Base-by-base conservation (phyloP, 1,284 basidiomycete species). In the Earliella scabrosa region DNA sequence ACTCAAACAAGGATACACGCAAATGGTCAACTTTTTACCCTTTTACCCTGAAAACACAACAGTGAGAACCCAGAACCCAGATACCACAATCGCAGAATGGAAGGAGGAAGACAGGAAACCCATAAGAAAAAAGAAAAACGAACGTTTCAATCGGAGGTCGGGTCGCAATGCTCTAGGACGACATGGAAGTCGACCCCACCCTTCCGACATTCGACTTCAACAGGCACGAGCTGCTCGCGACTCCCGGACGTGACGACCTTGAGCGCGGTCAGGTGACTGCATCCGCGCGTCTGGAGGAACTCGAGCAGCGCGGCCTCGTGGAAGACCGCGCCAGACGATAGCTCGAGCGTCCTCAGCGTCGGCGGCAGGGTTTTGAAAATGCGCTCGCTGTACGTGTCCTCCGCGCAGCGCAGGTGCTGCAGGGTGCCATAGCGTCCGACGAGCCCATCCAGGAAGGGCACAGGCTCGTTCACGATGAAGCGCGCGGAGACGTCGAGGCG, bases 351-450 rank as follows among this genome's bases (percentile, higher is more conserved):
- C 18, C 27, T 32, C 6, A 58, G 52, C 10, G 24, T 44, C 2
- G 52, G 21, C 13, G 56, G 52, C 9, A 58, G 18, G 16, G 7
- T 20, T 11, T 31, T n/a, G 39, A 54, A 41, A 2, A 58, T 14
- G 2, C 18, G 32, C 24, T 43, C 18, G 27, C 50, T 49, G 41
- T 47, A 54, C 16, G 45, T 44, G 16, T 49, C 52, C 39, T 31
- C 26, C 5, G 31, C 18, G 13, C 52, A 50, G 14, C 39, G 39
- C 13, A 58, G 47, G 39, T 46, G 18, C 24, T 58, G 38, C 26
- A 58, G 48, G 13, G 56, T 36, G 8, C 14, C 24, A 26, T 39
- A 54, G n/a, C 18, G 41, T 18, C 38, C 44, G 14, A 54, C 45
- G 18, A 58, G 45, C 4, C 18, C 34, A 27, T 51, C 48, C 32